phyloP scores from a whole-genome alignment of 495 filamentous ascomycete species.

The Daldinia childiae region DNA sequence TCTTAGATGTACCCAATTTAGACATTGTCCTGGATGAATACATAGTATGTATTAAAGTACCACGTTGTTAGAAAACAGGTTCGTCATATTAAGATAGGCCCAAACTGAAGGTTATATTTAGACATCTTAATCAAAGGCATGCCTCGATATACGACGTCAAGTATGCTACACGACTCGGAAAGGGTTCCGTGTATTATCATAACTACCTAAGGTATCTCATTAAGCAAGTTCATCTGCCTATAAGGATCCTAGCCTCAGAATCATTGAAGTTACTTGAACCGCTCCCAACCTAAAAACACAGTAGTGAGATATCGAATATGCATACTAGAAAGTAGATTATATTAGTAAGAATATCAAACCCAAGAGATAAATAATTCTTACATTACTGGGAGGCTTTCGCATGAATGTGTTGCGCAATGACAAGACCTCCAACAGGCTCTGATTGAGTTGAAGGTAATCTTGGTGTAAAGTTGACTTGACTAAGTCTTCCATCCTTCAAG shows the following conservation, averaged over 20 bases:
- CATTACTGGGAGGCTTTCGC: not conserved
- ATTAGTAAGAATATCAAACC: not conserved
- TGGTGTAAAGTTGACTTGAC: not conserved
- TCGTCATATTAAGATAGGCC: no score
- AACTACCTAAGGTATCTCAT: no score
- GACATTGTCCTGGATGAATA: no score
- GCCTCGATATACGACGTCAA: not conserved
- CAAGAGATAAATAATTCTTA: not conserved
- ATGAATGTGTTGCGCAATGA: not conserved
- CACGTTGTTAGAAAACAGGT: no score
- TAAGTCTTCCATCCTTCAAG: not conserved
- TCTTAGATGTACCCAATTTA: no score
- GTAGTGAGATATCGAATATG: not conserved
- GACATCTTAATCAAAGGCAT: not conserved
- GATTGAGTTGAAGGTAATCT: not conserved
- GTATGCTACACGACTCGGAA: not conserved
- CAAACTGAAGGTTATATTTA: no score
- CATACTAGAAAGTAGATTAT: not conserved
- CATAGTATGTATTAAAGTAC: no score
- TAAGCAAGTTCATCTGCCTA: not conserved
- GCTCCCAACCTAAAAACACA: not conserved
- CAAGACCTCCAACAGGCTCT: not conserved
- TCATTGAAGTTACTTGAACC: not conserved
- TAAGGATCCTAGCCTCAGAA: not conserved
- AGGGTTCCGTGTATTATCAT: not conserved